Evolutionary conservation across 345 rosid species (phyloP).

Genomic region (Limnanthes douglasii): DNA sequence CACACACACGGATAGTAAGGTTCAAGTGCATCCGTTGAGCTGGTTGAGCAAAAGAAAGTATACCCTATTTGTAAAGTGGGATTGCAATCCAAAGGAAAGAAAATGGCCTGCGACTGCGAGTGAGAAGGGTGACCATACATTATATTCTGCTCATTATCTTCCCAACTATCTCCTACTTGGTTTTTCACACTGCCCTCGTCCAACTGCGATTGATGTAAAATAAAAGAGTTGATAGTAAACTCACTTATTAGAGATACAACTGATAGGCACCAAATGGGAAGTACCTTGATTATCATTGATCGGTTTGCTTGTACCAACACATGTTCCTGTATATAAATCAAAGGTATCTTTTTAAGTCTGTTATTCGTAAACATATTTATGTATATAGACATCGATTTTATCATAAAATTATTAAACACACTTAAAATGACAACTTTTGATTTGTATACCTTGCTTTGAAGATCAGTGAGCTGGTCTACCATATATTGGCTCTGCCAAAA

Average conservation of each 20-base stretch:
- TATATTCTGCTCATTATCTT: constrained; percentile 48
- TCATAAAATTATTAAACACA: too few relatives aligned
- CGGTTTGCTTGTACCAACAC: constrained; percentile 77
- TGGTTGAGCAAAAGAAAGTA: not conserved
- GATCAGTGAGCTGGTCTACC: constrained; percentile 94
- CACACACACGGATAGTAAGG: not conserved
- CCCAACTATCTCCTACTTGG: constrained; percentile 57
- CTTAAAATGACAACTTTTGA: too few relatives aligned
- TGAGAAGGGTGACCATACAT: constrained; percentile 50
- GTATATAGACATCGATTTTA: too few relatives aligned
- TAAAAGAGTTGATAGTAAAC: too few relatives aligned
- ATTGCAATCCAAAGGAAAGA: constrained; percentile 76
- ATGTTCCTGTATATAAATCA: constrained; percentile 47
- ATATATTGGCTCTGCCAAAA: constrained; percentile 62
- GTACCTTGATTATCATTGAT: constrained; percentile 71
- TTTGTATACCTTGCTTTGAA: constrained; percentile 56
- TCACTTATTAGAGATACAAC: too few relatives aligned
- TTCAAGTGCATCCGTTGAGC: not conserved
- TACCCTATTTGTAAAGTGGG: constrained; percentile 98
- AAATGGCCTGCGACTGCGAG: constrained; percentile 53
- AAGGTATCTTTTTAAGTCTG: too few relatives aligned
- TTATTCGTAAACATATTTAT: too few relatives aligned
- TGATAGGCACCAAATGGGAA: too few relatives aligned
- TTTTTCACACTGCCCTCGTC: constrained; percentile 52
- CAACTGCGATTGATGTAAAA: too few relatives aligned